Evolutionary conservation across 192 early-diverging fungal species (phyloP).

Genomic region (Phycomyces blakesleeanus): DNA sequence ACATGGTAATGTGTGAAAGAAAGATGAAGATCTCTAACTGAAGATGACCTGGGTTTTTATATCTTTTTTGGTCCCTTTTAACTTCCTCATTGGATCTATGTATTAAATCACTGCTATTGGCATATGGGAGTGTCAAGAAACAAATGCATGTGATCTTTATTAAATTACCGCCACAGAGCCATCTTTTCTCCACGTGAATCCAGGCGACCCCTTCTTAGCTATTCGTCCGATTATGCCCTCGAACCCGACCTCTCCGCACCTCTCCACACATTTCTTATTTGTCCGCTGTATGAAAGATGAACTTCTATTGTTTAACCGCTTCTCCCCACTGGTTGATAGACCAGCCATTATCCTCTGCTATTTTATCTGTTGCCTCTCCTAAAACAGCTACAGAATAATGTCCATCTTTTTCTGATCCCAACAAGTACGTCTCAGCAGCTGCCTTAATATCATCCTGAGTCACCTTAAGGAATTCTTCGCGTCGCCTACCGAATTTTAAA

Average conservation of each 20-base stretch:
- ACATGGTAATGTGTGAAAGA: constrained; percentile 8
- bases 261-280: too few relatives aligned
- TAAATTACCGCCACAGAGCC: neutral
- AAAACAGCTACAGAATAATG: constrained; percentile 41
- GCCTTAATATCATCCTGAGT: constrained; percentile 65
- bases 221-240: neutral
- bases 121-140: neutral
- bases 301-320: constrained; percentile 5
- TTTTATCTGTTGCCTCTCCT: constrained; percentile 28
- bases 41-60: neutral
- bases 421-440: constrained; percentile 46
- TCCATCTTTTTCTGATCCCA: constrained; percentile 2
- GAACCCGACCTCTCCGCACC: neutral
- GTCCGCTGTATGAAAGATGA: neutral
- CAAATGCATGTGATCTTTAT: neutral
- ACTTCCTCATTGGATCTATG: neutral
- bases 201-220: neutral
- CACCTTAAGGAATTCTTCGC: constrained; percentile 71
- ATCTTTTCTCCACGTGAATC: constrained; percentile 1
- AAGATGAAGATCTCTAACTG: neutral
- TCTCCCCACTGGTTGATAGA: constrained; percentile 24
- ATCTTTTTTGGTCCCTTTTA: neutral
- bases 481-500: constrained; percentile 45
- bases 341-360: constrained; percentile 17
- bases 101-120: neutral